Evolutionary conservation across 345 rosid genomes (phyloP), one percentile per base, ranked within the genome.

Genomic region (Camelina laxa): DNA sequence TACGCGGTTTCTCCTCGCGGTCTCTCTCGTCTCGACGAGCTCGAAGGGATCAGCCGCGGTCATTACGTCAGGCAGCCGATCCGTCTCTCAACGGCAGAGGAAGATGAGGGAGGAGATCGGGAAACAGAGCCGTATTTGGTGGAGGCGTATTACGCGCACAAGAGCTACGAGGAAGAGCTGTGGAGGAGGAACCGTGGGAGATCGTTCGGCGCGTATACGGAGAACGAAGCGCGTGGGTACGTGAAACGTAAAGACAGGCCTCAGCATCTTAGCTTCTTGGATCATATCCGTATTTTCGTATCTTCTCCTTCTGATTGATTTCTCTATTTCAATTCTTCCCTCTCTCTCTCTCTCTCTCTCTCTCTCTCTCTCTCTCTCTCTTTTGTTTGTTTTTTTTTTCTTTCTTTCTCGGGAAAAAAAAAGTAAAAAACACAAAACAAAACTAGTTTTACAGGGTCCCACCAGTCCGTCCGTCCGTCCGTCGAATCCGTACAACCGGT

Each of bases 171-270:
- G 33, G 61, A 55, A 15, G 91, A 89, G 84, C 63, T 92, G 65
- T 91, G 96, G 96, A 69, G 55, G 74, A 81, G 81, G 87, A 85
- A 73, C 30, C 76, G 80, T 16, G 73, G 72, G 17, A 73, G 71
- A 63, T 93, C 88, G 19, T 80, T 84, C 19, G 70, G 74, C 3
- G 73, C 42, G 17, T 91, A 88, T 35, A 84, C 93, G 14, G 88
- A 84, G 61, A 83, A 76, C 4, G 96, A 89, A 79, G 87, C 96
- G 14, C 70, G 75, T 64, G 97, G 97, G 2, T 91, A 91, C 59
- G 90, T 88, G 16, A 83, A 79, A 72, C 79, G 97, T 2, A 81
- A 79, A 9, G 96, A 91, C 74, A 53, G 97, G 45, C 97, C 96
- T 0, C 85, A 82, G 39, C 76, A 85, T 83, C 80, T 86, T 31